A percentile compares a stretch with the other conserved stretches of the same genome.
Conservation (phyloP, 2,329 filamentous ascomycete species). For the Cladosporium sp. region DNA sequence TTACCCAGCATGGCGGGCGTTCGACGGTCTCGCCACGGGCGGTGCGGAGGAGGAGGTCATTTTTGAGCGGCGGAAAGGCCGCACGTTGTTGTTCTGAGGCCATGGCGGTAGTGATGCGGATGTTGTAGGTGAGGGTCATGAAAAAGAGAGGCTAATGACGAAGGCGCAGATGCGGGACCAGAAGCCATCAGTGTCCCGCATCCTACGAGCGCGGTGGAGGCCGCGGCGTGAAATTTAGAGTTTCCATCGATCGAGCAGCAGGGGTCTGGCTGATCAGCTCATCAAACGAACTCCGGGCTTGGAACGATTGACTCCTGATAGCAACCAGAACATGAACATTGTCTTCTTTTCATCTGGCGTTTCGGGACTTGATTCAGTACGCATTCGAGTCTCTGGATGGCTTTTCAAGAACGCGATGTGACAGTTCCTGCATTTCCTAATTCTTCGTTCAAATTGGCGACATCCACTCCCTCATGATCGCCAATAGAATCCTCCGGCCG, state of each 20-base stretch:
- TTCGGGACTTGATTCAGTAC: too few species aligned
- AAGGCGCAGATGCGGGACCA: background rate
- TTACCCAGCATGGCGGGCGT: conserved; percentile 95
- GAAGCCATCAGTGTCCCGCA: background rate
- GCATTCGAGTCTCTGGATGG: too few species aligned
- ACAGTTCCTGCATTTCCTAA: too few species aligned
- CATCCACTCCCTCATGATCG: background rate
- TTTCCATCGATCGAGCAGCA: background rate
- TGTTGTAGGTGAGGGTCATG: conserved; percentile 10
- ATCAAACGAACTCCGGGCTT: background rate
- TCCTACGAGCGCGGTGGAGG: background rate
- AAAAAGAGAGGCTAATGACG: background rate
- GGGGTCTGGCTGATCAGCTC: background rate
- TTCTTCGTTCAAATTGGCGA: too few species aligned
- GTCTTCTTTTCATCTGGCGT: background rate
- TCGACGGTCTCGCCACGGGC: conserved; percentile 88
- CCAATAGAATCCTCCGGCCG: background rate
- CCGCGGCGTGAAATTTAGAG: background rate
- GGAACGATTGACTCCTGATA: background rate
- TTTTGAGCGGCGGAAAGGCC: conserved; percentile 74
- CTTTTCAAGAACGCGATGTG: background rate
- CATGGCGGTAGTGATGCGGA: conserved; percentile 14
- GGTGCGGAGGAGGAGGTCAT: conserved; percentile 84
- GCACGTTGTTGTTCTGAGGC: conserved; percentile 27
- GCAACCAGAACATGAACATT: background rate